Evolutionary conservation across 495 filamentous ascomycete genomes (phyloP).

Genomic region (Trichoderma orchidacearum): DNA sequence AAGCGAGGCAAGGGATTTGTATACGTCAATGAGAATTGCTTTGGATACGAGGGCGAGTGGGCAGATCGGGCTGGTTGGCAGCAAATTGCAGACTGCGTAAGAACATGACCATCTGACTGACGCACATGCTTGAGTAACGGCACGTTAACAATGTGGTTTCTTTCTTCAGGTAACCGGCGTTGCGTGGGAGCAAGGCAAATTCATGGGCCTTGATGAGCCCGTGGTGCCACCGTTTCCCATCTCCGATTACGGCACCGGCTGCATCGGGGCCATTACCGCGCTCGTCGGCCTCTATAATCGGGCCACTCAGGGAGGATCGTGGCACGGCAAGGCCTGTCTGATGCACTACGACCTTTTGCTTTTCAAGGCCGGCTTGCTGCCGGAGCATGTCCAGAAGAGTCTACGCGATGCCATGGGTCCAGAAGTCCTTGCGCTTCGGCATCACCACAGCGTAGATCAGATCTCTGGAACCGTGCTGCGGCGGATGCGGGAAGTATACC

Average conservation of each 20-base stretch:
- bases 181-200: conserved; percentile 60
- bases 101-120: conserved; percentile 2
- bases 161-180: conserved; percentile 41
- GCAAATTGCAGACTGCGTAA: conserved; percentile 40
- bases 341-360: conserved; percentile 58
- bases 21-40: conserved; percentile 62
- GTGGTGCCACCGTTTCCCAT: conserved; percentile 73
- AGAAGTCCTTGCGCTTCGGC: conserved; percentile 51
- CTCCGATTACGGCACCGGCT: conserved; percentile 66
- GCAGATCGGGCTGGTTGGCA: conserved; percentile 40
- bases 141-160: neutral
- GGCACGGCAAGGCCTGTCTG: conserved; percentile 43
- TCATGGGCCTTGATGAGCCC: conserved; percentile 56
- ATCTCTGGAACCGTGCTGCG: conserved; percentile 51
- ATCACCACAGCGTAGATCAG: conserved; percentile 60
- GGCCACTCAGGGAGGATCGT: conserved; percentile 48
- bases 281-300: conserved; percentile 48
- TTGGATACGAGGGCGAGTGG: conserved; percentile 39
- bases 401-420: conserved; percentile 38
- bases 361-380: conserved; percentile 47
- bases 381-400: conserved; percentile 38
- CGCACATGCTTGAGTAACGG: neutral
- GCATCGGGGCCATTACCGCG: conserved; percentile 50
- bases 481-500: conserved; percentile 40
- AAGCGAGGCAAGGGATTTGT: conserved; percentile 46